Conservation (phyloP, 129 eudicot genomes). For the Helichrysum umbraculigerum region DNA sequence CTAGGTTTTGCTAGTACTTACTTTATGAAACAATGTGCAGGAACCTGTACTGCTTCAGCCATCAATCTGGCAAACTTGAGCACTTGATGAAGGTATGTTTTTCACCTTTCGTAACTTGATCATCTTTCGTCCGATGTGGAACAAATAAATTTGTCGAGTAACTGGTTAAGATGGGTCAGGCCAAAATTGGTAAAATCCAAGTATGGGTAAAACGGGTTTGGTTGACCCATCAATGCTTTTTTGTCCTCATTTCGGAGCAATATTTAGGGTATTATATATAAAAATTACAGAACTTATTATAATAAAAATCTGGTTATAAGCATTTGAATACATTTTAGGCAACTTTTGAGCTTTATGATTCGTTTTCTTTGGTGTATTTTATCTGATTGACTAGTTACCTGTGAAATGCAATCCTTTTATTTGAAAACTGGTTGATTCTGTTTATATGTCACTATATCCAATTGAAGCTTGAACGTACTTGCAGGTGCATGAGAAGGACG, state of each 20-base stretch:
- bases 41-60: slow-evolving; percentile 90
- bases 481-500: slow-evolving; percentile 98
- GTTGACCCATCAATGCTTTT: background rate
- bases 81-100: slow-evolving; percentile 86
- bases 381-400: too few species aligned
- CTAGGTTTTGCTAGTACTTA: background rate
- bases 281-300: background rate
- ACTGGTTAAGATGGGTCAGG: too few species aligned
- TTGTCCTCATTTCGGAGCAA: background rate
- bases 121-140: background rate
- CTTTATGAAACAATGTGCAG: slow-evolving; percentile 36
- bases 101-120: slow-evolving; percentile 8
- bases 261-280: background rate
- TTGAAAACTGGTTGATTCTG: background rate
- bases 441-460: background rate
- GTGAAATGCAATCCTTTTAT: too few species aligned
- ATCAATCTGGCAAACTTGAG: slow-evolving; percentile 92
- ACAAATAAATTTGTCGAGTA: background rate
- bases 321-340: too few species aligned
- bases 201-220: background rate
- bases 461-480: background rate
- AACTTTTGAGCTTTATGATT: too few species aligned
- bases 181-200: background rate
- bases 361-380: too few species aligned
- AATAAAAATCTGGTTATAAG: background rate